These are phyloP conservation scores for Thymus mandschuricus DNA, from an alignment of 257 asterid species.

Conservation along the genomic window DNA sequence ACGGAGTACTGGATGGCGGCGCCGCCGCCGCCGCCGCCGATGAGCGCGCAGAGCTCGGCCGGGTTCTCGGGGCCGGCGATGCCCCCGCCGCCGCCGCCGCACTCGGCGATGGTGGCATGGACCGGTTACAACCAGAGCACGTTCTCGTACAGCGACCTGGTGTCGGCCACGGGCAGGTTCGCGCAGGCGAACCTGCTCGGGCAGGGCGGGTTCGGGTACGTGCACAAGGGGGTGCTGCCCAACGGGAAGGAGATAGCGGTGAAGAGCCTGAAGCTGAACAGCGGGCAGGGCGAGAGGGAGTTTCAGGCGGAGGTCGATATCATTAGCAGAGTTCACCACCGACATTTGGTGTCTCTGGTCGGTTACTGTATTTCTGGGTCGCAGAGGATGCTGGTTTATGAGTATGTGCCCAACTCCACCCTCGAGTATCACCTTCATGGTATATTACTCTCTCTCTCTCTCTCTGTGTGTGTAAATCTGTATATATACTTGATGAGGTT, in stretches of 20 bases:
- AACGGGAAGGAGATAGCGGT: slow-evolving; percentile 60
- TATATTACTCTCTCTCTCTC: slow-evolving; percentile 19
- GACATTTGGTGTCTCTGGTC: slow-evolving; percentile 66
- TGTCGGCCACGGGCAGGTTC: slow-evolving; percentile 50
- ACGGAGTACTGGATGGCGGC: slow-evolving; percentile 66
- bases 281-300: slow-evolving; percentile 76
- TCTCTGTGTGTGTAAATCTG: background rate
- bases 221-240: slow-evolving; percentile 63
- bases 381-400: slow-evolving; percentile 64
- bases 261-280: slow-evolving; percentile 63
- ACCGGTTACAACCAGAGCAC: slow-evolving; percentile 54
- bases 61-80: slow-evolving; percentile 60
- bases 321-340: slow-evolving; percentile 69
- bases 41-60: slow-evolving; percentile 65
- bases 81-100: slow-evolving; percentile 58
- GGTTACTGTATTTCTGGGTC: slow-evolving; percentile 59
- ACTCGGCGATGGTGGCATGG: slow-evolving; percentile 40
- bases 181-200: slow-evolving; percentile 57
- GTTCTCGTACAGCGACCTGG: slow-evolving; percentile 62
- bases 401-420: slow-evolving; percentile 53
- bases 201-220: slow-evolving; percentile 77
- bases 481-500: background rate
- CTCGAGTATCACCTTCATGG: slow-evolving; percentile 72
- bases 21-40: slow-evolving; percentile 76
- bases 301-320: slow-evolving; percentile 73